Percentiles rank a stretch among this genome's conserved stretches.
Conservation (phyloP, 2,329 filamentous ascomycete genomes). For the Aspergillus sp. region DNA sequence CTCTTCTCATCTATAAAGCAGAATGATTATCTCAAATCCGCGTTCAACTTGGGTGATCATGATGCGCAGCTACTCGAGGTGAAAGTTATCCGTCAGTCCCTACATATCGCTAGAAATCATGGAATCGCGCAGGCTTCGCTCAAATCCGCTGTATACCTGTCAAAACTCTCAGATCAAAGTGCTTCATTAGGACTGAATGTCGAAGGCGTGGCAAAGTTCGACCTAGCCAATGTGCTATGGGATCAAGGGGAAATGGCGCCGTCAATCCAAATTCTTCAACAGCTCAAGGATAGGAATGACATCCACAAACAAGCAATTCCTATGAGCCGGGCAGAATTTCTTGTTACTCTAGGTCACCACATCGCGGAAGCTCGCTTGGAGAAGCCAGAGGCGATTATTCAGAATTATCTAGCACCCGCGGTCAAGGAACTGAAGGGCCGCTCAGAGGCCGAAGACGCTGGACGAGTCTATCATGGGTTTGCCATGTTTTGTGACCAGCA, state of each 20-base stretch:
- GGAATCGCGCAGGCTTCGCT: slow-evolving; percentile 82
- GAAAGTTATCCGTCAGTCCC: slow-evolving; percentile 72
- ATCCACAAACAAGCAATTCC: slow-evolving; percentile 68
- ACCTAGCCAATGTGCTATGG: slow-evolving; percentile 89
- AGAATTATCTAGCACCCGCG: slow-evolving; percentile 79
- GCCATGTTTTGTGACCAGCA: slow-evolving; percentile 94
- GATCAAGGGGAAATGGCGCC: slow-evolving; percentile 86
- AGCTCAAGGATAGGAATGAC: slow-evolving; percentile 62
- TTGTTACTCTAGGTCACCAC: slow-evolving; percentile 85
- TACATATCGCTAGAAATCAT: slow-evolving; percentile 74
- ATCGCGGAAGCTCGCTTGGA: slow-evolving; percentile 87
- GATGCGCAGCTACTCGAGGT: slow-evolving; percentile 72
- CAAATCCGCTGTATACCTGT: slow-evolving; percentile 80
- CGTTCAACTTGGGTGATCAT: slow-evolving; percentile 60
- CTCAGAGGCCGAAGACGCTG: slow-evolving; percentile 69
- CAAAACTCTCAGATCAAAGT: slow-evolving; percentile 70
- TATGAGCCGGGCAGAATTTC: slow-evolving; percentile 72
- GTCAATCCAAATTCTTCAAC: slow-evolving; percentile 85
- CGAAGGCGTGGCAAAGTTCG: slow-evolving; percentile 73
- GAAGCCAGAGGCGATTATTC: slow-evolving; percentile 86
- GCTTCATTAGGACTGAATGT: slow-evolving; percentile 71
- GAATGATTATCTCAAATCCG: slow-evolving; percentile 62
- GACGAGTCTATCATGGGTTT: slow-evolving; percentile 90
- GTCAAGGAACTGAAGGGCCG: slow-evolving; percentile 75
- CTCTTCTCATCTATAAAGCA: slow-evolving; percentile 77